These are phyloP conservation scores for Sugiyamaella americana DNA, from an alignment of 805 yeast genomes.

Conservation along the genomic window DNA sequence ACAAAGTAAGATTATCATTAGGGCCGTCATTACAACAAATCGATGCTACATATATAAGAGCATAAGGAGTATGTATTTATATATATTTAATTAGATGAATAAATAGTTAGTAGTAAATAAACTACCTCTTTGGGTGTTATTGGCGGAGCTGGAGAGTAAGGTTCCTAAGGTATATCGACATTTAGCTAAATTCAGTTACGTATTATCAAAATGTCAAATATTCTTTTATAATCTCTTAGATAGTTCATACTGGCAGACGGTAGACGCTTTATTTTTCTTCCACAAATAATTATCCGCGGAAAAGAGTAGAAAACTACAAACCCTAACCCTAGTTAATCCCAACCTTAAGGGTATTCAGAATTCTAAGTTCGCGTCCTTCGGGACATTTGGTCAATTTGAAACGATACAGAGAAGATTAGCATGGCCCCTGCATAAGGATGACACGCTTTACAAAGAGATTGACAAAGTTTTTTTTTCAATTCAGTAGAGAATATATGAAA, in stretches of 20 bases:
- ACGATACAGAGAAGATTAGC: conserved; percentile 99
- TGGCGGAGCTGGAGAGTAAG: too few species aligned
- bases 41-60: conserved; percentile 69
- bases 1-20: conserved; percentile 68
- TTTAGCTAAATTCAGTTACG: too few species aligned
- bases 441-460: conserved; percentile 99
- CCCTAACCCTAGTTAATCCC: background rate
- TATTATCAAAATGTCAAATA: too few species aligned
- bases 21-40: conserved; percentile 72
- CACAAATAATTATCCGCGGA: too few species aligned
- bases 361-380: conserved; percentile 41
- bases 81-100: background rate
- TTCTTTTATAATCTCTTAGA: too few species aligned
- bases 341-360: background rate
- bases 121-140: too few species aligned
- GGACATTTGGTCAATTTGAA: conserved; percentile 99
- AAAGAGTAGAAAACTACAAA: too few species aligned
- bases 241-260: too few species aligned
- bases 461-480: conserved; percentile 76
- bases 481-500: too few species aligned
- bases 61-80: conserved; percentile 2
- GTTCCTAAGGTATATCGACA: too few species aligned
- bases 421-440: conserved; percentile 99
- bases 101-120: too few species aligned
- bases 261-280: too few species aligned